Percentiles rank a stretch among this genome's conserved stretches.
Conservation (phyloP, 139 green algal species). For the Volvox reticuliferus region DNA sequence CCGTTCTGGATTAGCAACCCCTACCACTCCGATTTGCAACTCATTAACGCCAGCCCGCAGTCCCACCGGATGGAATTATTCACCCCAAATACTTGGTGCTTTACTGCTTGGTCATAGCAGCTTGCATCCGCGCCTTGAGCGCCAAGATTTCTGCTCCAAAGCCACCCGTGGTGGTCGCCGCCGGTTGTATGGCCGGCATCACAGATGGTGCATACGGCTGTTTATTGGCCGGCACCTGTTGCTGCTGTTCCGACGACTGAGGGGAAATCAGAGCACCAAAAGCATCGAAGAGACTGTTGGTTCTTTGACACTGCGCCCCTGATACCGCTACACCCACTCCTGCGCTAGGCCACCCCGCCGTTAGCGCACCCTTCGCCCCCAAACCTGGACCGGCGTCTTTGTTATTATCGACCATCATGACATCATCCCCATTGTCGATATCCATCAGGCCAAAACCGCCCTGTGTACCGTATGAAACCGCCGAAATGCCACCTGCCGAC, state of each 20-base stretch:
- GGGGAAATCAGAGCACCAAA: not conserved
- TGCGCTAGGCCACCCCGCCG: not conserved
- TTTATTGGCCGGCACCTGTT: not conserved
- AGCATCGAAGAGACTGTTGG: not conserved
- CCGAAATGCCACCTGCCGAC: not conserved
- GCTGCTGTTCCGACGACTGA: not conserved
- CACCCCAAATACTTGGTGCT: no score
- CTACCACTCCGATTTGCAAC: no score
- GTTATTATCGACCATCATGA: not conserved
- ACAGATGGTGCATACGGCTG: no score
- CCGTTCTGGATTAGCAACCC: no score
- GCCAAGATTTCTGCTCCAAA: not conserved
- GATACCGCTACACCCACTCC: not conserved
- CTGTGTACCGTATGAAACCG: not conserved
- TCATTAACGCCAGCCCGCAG: no score
- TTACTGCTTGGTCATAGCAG: not conserved
- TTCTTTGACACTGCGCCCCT: no score
- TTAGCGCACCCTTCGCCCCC: no score
- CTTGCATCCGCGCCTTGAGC: not conserved
- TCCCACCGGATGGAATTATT: no score
- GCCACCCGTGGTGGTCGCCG: not conserved
- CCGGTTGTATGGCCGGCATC: not conserved
- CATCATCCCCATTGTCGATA: not conserved
- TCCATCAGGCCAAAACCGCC: not conserved
- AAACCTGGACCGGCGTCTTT: not conserved